phyloP scores from a whole-genome alignment of 2,329 filamentous ascomycete species.

The Aspergillus pseudonomiae region DNA sequence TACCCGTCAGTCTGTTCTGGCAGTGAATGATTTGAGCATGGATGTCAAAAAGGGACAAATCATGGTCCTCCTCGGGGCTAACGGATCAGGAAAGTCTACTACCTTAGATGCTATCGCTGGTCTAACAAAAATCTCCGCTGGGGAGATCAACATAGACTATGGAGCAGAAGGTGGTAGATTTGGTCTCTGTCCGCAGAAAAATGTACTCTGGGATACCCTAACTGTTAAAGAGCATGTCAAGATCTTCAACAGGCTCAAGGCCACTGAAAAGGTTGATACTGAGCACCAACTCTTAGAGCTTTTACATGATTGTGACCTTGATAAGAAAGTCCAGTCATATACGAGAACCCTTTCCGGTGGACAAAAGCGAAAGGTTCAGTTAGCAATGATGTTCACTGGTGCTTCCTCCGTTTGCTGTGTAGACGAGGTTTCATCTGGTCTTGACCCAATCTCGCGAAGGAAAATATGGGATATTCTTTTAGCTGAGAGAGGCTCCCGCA shows the following conservation, averaged over 20 bases:
- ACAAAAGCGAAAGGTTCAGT: constrained; percentile 87
- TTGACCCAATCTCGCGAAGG: constrained; percentile 81
- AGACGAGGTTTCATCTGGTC: constrained; percentile 85
- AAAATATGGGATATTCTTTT: constrained; percentile 95
- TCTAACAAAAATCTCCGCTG: constrained; percentile 73
- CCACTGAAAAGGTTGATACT: constrained; percentile 58
- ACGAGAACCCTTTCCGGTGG: constrained; percentile 83
- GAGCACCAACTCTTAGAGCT: constrained; percentile 65
- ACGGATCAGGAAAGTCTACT: constrained; percentile 88
- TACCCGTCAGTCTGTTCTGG: constrained; percentile 69
- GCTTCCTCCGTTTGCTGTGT: constrained; percentile 86
- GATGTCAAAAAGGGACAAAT: constrained; percentile 78
- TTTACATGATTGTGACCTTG: constrained; percentile 72
- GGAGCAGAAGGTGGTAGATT: constrained; percentile 76
- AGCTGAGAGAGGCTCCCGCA: constrained; percentile 77
- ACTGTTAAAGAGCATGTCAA: constrained; percentile 82
- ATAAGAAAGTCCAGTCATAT: constrained; percentile 70
- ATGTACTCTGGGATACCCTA: constrained; percentile 88
- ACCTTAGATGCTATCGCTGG: constrained; percentile 87
- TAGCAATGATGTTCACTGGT: constrained; percentile 94
- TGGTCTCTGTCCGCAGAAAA: constrained; percentile 89
- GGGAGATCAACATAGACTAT: constrained; percentile 77
- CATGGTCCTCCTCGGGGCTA: constrained; percentile 81
- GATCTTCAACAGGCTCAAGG: constrained; percentile 83
- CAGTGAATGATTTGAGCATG: constrained; percentile 74